Percentiles rank a stretch among this genome's conserved stretches.
These are phyloP conservation scores for Murraya paniculata DNA, from an alignment of 345 rosid genomes.

Conservation along the genomic window DNA sequence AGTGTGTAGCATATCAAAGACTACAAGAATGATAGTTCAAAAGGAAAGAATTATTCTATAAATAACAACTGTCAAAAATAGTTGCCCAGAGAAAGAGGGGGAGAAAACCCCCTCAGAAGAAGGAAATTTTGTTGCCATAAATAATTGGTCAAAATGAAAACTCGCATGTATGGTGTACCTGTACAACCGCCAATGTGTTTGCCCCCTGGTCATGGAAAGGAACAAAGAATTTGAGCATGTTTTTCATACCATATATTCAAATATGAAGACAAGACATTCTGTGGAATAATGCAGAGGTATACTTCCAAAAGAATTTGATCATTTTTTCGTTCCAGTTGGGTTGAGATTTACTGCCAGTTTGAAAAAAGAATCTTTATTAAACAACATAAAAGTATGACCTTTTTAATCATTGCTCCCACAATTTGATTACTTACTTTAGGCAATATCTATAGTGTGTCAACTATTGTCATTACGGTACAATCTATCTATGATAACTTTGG, in stretches of 20 bases:
- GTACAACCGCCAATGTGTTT: conserved; percentile 93
- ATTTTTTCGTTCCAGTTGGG: background rate
- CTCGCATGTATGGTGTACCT: conserved; percentile 43
- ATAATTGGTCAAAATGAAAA: background rate
- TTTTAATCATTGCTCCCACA: background rate
- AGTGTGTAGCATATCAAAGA: background rate
- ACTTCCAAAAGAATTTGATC: background rate
- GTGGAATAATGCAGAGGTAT: background rate
- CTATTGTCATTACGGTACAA: background rate
- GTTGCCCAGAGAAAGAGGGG: background rate
- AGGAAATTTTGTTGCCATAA: background rate
- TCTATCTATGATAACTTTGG: background rate
- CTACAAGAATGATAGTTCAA: background rate
- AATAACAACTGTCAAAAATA: background rate
- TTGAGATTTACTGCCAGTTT: background rate
- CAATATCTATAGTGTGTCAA: background rate
- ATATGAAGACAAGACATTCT: background rate
- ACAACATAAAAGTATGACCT: background rate
- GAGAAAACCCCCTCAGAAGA: background rate
- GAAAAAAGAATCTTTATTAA: background rate
- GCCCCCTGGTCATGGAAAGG: conserved; percentile 60
- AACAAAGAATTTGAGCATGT: conserved; percentile 9
- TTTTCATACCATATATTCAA: background rate
- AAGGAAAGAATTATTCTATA: background rate
- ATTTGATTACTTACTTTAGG: background rate